phyloP scores from a whole-genome alignment of 352 stramenopile genomes.

The Aphanomyces invadans region DNA sequence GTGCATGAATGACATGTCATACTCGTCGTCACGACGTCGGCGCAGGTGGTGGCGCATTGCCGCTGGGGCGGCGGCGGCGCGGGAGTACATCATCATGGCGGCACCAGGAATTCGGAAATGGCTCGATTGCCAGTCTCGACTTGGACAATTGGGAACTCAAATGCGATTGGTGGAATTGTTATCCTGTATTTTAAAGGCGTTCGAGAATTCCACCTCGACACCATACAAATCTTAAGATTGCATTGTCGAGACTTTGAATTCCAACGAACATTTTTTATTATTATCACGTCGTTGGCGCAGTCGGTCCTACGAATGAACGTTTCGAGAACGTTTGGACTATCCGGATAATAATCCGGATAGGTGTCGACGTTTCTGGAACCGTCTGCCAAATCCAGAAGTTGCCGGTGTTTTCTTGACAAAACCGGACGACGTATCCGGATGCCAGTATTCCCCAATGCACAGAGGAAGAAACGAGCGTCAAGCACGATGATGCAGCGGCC shows the following conservation, averaged over 20 bases:
- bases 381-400: not conserved
- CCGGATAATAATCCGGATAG: constrained; percentile 2
- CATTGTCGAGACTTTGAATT: too few relatives aligned
- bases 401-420: not conserved
- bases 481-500: not conserved
- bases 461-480: not conserved
- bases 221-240: not conserved
- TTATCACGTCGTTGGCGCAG: too few relatives aligned
- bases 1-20: not conserved
- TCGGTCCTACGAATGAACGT: not conserved
- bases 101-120: too few relatives aligned
- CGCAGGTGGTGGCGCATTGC: not conserved
- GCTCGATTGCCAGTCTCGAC: too few relatives aligned
- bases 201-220: not conserved
- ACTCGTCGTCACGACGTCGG: constrained; percentile 5
- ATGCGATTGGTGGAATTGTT: not conserved
- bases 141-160: not conserved
- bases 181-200: not conserved
- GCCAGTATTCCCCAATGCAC: not conserved
- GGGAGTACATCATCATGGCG: constrained; percentile 11
- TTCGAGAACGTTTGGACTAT: constrained; percentile 6
- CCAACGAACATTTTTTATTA: too few relatives aligned
- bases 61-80: not conserved
- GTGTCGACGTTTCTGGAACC: not conserved
- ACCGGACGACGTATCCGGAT: not conserved